Evolutionary conservation across 148 eudicot genomes (phyloP).

Genomic region (Rhododendron henanense): DNA sequence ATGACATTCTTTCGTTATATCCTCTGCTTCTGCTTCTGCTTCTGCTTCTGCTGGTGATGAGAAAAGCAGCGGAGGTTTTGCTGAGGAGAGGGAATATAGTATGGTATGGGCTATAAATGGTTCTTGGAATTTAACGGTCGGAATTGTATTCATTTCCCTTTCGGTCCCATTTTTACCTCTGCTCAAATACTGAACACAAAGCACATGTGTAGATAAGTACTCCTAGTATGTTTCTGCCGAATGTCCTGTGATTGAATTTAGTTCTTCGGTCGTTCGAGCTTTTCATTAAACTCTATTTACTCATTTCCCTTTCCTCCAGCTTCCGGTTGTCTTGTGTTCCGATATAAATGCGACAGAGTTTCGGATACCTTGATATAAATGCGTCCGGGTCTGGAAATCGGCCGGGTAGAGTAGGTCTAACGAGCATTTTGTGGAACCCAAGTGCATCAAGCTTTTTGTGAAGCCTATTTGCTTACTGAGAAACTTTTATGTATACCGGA

Average conservation of each 20-base stretch:
- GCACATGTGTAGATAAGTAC: neutral
- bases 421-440: no score
- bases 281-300: neutral
- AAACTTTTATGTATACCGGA: no score
- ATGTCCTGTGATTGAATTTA: neutral
- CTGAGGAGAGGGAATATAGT: neutral
- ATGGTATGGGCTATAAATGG: neutral
- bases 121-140: conserved; percentile 17
- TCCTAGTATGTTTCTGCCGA: neutral
- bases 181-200: neutral
- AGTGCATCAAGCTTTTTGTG: no score
- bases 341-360: no score
- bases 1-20: conserved; percentile 7
- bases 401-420: no score
- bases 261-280: neutral
- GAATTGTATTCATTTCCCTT: neutral
- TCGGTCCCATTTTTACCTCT: neutral
- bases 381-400: no score
- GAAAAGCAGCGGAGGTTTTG: conserved; percentile 12
- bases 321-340: no score
- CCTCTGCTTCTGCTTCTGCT: conserved; percentile 4
- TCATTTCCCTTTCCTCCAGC: neutral
- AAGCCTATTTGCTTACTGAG: no score
- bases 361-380: no score
- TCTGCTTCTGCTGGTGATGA: neutral